Conservation (phyloP, 2,329 filamentous ascomycete genomes). For the Phaeomoniella chlamydospora region DNA sequence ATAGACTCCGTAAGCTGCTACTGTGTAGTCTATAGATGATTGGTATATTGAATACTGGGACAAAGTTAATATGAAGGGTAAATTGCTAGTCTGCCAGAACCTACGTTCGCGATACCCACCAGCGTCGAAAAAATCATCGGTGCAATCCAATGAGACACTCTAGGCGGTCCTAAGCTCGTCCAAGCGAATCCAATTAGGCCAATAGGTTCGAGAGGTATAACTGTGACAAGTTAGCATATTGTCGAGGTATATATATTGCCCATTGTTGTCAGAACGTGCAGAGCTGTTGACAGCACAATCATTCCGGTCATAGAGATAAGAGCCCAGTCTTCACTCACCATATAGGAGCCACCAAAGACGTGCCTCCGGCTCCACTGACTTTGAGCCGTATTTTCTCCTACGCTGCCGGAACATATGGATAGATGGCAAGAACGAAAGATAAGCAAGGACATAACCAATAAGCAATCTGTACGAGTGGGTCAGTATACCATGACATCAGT, state of each 20-base stretch:
- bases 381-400: constrained; percentile 20
- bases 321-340: constrained; percentile 15
- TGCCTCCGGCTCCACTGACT: constrained; percentile 45
- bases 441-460: constrained; percentile 43
- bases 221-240: constrained; percentile 12
- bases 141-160: constrained; percentile 42
- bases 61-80: constrained; percentile 10
- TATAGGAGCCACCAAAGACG: constrained; percentile 45
- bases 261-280: too few species aligned
- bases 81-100: too few species aligned
- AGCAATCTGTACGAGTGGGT: constrained; percentile 30
- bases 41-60: constrained; percentile 37
- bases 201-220: constrained; percentile 41
- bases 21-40: constrained; percentile 54
- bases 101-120: constrained; percentile 47
- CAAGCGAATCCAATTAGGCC: constrained; percentile 49
- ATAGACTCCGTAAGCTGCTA: constrained; percentile 49
- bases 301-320: background rate
- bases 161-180: constrained; percentile 38
- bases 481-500: too few species aligned
- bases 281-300: background rate
- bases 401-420: constrained; percentile 28
- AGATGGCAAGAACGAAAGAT: constrained; percentile 38
- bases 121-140: constrained; percentile 44
- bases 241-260: too few species aligned